Evolutionary conservation across 306 rosid species (phyloP).

Genomic region (Canavalia ensiformis): DNA sequence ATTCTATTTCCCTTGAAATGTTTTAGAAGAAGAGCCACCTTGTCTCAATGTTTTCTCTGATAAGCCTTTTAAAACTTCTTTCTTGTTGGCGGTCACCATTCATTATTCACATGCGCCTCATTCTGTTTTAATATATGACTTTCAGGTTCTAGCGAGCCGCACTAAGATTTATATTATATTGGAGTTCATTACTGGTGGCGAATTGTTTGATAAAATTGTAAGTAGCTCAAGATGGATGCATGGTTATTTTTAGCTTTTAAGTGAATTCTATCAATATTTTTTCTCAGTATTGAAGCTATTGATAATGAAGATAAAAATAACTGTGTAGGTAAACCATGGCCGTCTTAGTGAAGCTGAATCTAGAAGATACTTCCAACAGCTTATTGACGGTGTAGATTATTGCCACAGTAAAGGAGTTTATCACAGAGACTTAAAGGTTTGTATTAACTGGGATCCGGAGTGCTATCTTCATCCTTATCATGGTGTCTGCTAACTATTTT

Average conservation of each 20-base stretch:
- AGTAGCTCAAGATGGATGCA: slow-evolving; percentile 54
- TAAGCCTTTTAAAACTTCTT: slow-evolving; percentile 18
- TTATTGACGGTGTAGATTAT: slow-evolving; percentile 86
- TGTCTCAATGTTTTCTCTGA: slow-evolving; percentile 8
- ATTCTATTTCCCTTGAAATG: slow-evolving; percentile 16
- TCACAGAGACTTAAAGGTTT: slow-evolving; percentile 91
- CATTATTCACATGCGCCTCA: background rate
- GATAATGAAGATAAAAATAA: slow-evolving; percentile 28
- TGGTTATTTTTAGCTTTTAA: background rate
- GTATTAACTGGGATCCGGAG: slow-evolving; percentile 36
- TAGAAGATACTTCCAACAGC: slow-evolving; percentile 86
- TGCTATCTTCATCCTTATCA: slow-evolving; percentile 30
- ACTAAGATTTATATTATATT: slow-evolving; percentile 90
- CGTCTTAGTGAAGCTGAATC: slow-evolving; percentile 88
- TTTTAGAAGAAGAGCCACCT: slow-evolving; percentile 9
- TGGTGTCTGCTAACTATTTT: slow-evolving; percentile 29
- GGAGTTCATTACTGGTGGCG: slow-evolving; percentile 95
- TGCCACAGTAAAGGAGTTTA: slow-evolving; percentile 94
- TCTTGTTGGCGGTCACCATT: slow-evolving; percentile 27
- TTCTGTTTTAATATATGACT: slow-evolving; percentile 42
- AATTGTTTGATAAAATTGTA: slow-evolving; percentile 92
- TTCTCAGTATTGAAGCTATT: slow-evolving; percentile 25
- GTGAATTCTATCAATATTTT: slow-evolving; percentile 17
- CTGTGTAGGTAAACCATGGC: slow-evolving; percentile 76
- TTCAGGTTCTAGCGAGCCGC: slow-evolving; percentile 89